Evolutionary conservation across 768 basidiomycete species (phyloP), one percentile per base, ranked within the genome.

Genomic region (Lanmaoa pseudosensibilis): DNA sequence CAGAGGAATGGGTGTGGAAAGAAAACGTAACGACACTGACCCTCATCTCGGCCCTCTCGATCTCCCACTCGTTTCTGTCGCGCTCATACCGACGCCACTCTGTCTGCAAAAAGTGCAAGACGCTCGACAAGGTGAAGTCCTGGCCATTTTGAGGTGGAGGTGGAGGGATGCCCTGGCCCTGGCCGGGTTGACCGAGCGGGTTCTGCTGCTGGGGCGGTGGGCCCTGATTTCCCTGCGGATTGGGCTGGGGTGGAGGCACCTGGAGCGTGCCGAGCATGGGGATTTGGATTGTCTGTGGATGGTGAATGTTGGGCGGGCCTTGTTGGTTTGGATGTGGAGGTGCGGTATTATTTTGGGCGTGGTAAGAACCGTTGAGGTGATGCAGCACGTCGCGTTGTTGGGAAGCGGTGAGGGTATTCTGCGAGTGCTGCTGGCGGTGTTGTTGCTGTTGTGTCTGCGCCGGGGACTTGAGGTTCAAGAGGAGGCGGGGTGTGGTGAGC

Each of bases 21-120:
- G 43, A 56, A 58, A 57, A 55, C 4, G 6, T 12, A 41, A 59
- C 59, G 53, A 59, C 41, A 84, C 91, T 67, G 61, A 94, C 94
- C 82, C 96, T 83, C 95, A 98, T 98, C 75, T 98, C 97, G 33
- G 97, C 97, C 64, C 97, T 81, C 75, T 98, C 97, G 66, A 99
- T 99, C 80, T 99, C 97, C 96, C 96, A 99, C 76, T 99, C 97
- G 71, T 99, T 99, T 67, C 96, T 83, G 77, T 99, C 97, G 72
- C 95, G 87, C 74, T 98, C 97, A 69, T 97, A 98, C 57, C 92
- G 82, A 59, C 97, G 82, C 93, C 95, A 98, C 79, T 99, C 97
- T 21, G 92, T 93, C 77, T 99, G 97, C 50, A 98, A 82, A 73
- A 93, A 99, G 78, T 99, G 97, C 59, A 99, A 81, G 56, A 98